Percentiles rank a stretch among this genome's conserved stretches.
phyloP scores from a whole-genome alignment of 2,329 filamentous ascomycete genomes.

The Simplicillium sp. region DNA sequence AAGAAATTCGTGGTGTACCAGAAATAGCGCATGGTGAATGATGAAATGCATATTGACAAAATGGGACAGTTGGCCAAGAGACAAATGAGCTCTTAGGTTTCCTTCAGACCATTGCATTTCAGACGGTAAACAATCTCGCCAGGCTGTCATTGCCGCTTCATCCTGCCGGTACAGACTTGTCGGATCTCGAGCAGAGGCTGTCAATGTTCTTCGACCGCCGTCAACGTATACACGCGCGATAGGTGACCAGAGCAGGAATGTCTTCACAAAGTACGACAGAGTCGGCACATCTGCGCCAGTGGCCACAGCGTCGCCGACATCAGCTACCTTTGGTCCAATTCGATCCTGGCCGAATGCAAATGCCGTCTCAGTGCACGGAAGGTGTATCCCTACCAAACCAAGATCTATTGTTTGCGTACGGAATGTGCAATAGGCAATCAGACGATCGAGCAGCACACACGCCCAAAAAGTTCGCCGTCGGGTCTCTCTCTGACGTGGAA shows the following conservation, averaged over 20 bases:
- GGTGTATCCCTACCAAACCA: not conserved
- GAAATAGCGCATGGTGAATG: not conserved
- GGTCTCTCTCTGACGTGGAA: constrained; percentile 1
- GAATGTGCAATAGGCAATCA: constrained; percentile 1
- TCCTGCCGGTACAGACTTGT: not conserved
- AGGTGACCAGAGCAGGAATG: constrained; percentile 1
- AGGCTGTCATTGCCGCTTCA: not conserved
- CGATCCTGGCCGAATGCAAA: constrained; percentile 2
- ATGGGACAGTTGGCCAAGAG: not conserved
- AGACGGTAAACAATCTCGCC: not conserved
- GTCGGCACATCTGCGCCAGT: not conserved
- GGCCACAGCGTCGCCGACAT: not conserved
- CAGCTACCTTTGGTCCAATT: not conserved
- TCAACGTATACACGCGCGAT: constrained; percentile 1
- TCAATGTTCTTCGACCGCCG: not conserved
- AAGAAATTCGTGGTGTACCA: constrained; percentile 1
- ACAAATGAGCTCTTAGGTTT: constrained; percentile 1
- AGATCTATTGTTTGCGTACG: constrained; percentile 2
- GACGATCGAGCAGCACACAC: not conserved
- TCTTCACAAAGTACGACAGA: constrained; percentile 2
- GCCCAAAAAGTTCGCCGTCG: constrained; percentile 1
- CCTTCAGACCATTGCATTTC: constrained; percentile 1
- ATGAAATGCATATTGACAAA: constrained; percentile 1
- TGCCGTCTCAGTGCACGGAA: constrained; percentile 1
- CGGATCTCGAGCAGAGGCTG: too few relatives aligned